Conservation (phyloP, 257 asterid species). For the Solanum pinnatisectum region DNA sequence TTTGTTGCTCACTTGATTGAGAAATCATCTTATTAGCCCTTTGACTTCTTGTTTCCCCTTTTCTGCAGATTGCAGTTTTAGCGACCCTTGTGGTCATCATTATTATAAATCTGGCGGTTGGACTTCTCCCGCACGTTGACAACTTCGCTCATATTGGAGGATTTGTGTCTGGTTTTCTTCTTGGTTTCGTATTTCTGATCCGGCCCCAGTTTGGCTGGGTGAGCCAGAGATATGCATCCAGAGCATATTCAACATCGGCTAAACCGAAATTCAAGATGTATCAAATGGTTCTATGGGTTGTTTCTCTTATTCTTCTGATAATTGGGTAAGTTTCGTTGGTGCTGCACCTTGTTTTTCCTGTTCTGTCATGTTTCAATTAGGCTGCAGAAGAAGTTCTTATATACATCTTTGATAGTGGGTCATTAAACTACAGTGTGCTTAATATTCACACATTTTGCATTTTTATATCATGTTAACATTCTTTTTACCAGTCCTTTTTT, state of each 20-base stretch:
- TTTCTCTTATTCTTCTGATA: constrained; percentile 57
- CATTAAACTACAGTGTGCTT: background rate
- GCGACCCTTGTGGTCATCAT: constrained; percentile 64
- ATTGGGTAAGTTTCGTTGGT: constrained; percentile 42
- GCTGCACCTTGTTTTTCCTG: background rate
- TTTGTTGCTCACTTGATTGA: background rate
- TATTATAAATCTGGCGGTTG: constrained; percentile 64
- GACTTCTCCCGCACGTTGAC: constrained; percentile 89
- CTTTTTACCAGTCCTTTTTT: background rate
- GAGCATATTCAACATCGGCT: constrained; percentile 21
- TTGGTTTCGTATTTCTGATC: constrained; percentile 73
- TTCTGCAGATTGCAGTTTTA: constrained; percentile 51
- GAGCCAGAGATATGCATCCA: constrained; percentile 55
- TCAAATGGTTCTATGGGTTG: constrained; percentile 65
- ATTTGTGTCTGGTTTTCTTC: constrained; percentile 72
- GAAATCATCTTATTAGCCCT: background rate
- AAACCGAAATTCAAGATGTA: constrained; percentile 63
- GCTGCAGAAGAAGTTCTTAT: background rate
- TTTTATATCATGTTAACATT: background rate
- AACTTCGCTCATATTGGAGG: constrained; percentile 94
- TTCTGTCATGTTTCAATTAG: background rate
- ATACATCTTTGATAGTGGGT: background rate
- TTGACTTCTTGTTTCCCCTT: background rate
- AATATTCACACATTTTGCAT: background rate
- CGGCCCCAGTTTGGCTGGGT: constrained; percentile 95